Evolutionary conservation across 2,329 filamentous ascomycete genomes (phyloP), one percentile per base, ranked within the genome.

Genomic region (Penicillium frequentans): DNA sequence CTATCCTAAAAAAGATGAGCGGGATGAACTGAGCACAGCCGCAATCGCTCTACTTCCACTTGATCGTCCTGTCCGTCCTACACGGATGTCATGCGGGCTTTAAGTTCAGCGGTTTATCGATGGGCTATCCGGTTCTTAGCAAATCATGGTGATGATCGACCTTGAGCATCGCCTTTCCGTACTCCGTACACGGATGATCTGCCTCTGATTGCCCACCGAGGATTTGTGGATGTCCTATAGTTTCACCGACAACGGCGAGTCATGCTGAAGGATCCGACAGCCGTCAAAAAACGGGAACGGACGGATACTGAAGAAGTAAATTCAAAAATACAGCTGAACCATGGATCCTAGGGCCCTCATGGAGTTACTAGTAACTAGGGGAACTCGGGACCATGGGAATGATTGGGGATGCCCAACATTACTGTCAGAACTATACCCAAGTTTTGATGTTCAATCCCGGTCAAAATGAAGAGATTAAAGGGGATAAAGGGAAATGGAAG

Each of bases 91-190:
- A 71, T 72, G 67, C 62, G 69, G 60, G 54, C 64, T 64, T 70
- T 70, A 71, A 61, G 68, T 70, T 73, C 64, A 67, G 68, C 68
- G 68, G 48, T 71, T 65, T 62, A 62, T 70, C 64, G 65, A 71
- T 68, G 69, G 68, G 68, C 59, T 70, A 59, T 66, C 62, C 58
- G 58, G 64, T 62, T 62, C 61, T 47, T 56, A 63, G 60, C 60
- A 66, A 65, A 66, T 62, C 62, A 62, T 57, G 26, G 52, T 39
- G 37, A 35, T 33, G 26, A 44, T 54, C 46, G 35, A 19, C 43
- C 52, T 24, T 35, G 42, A 61, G 53, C 49, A 39, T 52, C 58
- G 19, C 54, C 56, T 44, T 51, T 52, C 45, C 60, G n/a, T 19
- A 23, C 39, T 23, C 3, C 19, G 39, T 23, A 42, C 44, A 23